Conservation (phyloP, 2,329 filamentous ascomycete genomes). For the Aureobasidium sp. region DNA sequence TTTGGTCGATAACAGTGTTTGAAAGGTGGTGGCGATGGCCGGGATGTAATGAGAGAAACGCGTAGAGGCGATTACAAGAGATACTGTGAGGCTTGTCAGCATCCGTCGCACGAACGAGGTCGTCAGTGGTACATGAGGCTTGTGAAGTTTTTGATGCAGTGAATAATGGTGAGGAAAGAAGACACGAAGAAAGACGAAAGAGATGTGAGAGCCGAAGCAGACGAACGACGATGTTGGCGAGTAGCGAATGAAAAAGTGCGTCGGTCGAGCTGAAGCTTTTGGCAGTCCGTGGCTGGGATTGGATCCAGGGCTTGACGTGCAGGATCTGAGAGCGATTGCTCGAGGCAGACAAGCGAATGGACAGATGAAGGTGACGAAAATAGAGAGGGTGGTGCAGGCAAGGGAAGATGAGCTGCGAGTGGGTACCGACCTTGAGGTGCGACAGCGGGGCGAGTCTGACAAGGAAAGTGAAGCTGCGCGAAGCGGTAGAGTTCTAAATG, state of each 20-base stretch:
- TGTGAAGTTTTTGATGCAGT: neutral
- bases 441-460: conserved; percentile 13
- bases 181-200: neutral
- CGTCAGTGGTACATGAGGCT: conserved; percentile 11
- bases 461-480: conserved; percentile 16
- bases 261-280: neutral
- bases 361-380: conserved; percentile 9
- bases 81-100: conserved; percentile 9
- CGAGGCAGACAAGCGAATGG: neutral
- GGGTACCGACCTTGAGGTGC: conserved; percentile 15
- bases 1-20: conserved; percentile 1
- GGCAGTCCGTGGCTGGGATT: neutral
- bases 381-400: conserved; percentile 9
- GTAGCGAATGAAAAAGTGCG: neutral
- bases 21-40: conserved; percentile 4
- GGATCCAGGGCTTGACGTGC: neutral
- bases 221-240: neutral
- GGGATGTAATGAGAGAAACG: conserved; percentile 1
- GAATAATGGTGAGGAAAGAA: neutral
- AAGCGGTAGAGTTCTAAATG: neutral
- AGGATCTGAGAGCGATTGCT: conserved; percentile 8
- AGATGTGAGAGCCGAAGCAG: neutral
- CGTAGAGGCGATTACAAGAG: conserved; percentile 1
- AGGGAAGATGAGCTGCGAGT: neutral
- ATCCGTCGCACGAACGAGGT: conserved; percentile 7